Base-by-base conservation (phyloP, 768 basidiomycete species). In the Pulveroboletus sp. region DNA sequence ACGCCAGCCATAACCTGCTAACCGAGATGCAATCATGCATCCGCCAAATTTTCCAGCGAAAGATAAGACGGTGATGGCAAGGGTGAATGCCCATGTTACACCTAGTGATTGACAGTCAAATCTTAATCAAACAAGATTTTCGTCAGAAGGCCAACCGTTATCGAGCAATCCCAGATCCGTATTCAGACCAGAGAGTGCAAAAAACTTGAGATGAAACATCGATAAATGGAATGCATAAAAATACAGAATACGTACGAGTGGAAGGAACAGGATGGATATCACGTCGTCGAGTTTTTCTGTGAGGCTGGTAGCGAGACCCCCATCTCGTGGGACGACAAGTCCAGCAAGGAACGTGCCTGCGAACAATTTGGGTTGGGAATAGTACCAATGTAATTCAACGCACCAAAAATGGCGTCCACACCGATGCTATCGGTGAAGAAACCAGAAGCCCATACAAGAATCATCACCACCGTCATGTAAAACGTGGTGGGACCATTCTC, bases 261-360 rank as follows among this genome's bases (percentile, higher is more conserved):
- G 94, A 12, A 97, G 70, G 69, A 97, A 94, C 37, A 94, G 83
- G 50, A 94, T 85, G 0, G 89, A 71, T 3, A 94, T 88, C 79
- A 95, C 84, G 69, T 97, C 95, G 69, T 99, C 97, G 16, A 98
- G 72, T 62, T 95, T 97, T 59, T 95, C 91, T 0, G 90, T 93
- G n/a, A 98, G 71, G 0, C 84, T 75, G 43, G 94, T 90, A 1
- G 87, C 82, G 32, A 99, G 82, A 3, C 87, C 87, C 3, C 90
- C 90, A 59, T 94, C 87, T 24, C 92, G 82, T 2, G 97, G 95
- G 8, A 97, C 85, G 47, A 87, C 79, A 38, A 89, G 64, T 2
- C 87, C 94, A 2, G 82, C 80, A 11, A 95, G 62, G 73, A 97
- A 95, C 0, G 90, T 91, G 42, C 84, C 84, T 85, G 50, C 9